A percentile compares a stretch with the other conserved stretches of the same genome.
Evolutionary conservation across 371 early-diverging fungal genomes (phyloP).

Genomic region (Paraphysoderma sedebokerense): DNA sequence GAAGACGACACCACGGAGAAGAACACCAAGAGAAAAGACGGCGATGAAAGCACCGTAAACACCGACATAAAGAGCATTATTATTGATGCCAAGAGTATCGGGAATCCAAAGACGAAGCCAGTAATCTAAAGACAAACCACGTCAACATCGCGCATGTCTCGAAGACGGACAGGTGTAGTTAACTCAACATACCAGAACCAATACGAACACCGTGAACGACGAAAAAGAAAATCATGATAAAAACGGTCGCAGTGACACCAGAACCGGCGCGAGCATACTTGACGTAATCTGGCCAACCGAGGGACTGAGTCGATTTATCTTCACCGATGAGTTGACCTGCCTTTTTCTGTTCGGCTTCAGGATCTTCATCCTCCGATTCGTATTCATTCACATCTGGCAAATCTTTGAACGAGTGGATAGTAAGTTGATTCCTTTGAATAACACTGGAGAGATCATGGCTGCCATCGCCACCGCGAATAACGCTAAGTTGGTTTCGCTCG

Average conservation of each 20-base stretch:
- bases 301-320: constrained; percentile 12
- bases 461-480: constrained; percentile 20
- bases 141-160: no score
- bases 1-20: constrained; percentile 22
- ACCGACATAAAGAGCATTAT: constrained; percentile 13
- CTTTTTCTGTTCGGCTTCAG: not conserved
- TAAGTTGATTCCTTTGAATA: constrained; percentile 45
- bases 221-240: constrained; percentile 18
- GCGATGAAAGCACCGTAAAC: constrained; percentile 22
- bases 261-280: constrained; percentile 10
- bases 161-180: constrained; percentile 17
- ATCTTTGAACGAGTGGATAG: constrained; percentile 39
- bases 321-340: constrained; percentile 5
- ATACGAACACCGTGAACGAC: constrained; percentile 26
- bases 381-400: constrained; percentile 8
- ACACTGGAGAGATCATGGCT: constrained; percentile 26
- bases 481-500: constrained; percentile 36
- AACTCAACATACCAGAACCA: constrained; percentile 14
- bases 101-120: constrained; percentile 13
- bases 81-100: not conserved
- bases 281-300: constrained; percentile 10
- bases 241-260: constrained; percentile 18
- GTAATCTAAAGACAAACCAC: constrained; percentile 16
- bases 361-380: not conserved
- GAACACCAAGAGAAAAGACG: constrained; percentile 22